A percentile compares a stretch with the other conserved stretches of the same genome.
Evolutionary conservation across 1,139 yeast genomes (phyloP).

Genomic region (Casaregolazyma suthepensis): DNA sequence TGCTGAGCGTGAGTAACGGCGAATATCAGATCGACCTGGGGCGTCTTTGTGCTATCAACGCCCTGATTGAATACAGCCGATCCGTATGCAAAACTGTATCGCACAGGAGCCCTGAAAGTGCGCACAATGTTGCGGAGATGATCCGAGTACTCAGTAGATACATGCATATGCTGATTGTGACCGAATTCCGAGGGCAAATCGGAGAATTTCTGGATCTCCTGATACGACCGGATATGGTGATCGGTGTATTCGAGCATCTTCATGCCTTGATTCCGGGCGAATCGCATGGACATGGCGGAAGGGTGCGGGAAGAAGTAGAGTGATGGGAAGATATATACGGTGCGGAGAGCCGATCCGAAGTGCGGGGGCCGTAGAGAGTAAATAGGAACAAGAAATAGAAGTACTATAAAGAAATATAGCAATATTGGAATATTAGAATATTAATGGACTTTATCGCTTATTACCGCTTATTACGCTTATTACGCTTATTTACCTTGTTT

Average conservation of each 20-base stretch:
- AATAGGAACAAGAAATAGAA: too few species aligned
- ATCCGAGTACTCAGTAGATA: conserved; percentile 41
- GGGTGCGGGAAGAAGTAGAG: neutral
- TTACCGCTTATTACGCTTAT: too few species aligned
- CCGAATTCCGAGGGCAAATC: conserved; percentile 52
- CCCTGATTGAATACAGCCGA: conserved; percentile 91
- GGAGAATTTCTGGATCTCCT: conserved; percentile 35
- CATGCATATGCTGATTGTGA: conserved; percentile 49
- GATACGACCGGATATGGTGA: conserved; percentile 21
- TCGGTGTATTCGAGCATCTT: conserved; percentile 19
- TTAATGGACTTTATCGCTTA: too few species aligned
- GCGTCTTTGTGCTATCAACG: conserved; percentile 22
- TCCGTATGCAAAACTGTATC: conserved; percentile 87
- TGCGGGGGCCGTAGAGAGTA: neutral
- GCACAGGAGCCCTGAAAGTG: conserved; percentile 61
- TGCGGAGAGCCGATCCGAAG: neutral
- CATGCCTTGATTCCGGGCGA: neutral
- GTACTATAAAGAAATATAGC: too few species aligned
- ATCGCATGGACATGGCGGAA: neutral
- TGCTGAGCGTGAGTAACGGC: conserved; percentile 66
- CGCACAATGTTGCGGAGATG: conserved; percentile 47
- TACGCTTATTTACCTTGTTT: too few species aligned
- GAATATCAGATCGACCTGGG: conserved; percentile 84
- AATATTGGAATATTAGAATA: too few species aligned
- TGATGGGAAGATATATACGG: neutral